Evolutionary conservation across 371 early-diverging fungal genomes (phyloP), one percentile per base, ranked within the genome.

Genomic region (Rhizopus stolonifer): DNA sequence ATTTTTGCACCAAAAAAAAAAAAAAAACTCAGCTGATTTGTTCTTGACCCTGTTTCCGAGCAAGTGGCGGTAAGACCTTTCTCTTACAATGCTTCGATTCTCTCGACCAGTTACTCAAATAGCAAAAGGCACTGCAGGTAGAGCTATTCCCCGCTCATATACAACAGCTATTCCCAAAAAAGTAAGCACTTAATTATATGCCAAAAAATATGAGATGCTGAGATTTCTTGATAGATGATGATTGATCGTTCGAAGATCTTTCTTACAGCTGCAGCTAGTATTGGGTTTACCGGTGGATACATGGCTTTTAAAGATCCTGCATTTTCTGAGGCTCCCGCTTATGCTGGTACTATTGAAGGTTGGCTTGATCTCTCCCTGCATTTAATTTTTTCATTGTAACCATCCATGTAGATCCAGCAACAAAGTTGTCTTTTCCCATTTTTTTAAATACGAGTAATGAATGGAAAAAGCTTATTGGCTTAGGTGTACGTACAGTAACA

Each of bases 401-500:
- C 33, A 43, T 10, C 7, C 18, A 34, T 13, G 18, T 55, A 71
- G 78, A 78, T 15, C 72, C 74, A 0, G 58, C 58, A 14, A 68
- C 74, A 4, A 57, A 68, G 17, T 23, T 70, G 0, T 31, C 49
- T 5, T 74, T 78, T 50, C 78, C 78, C 7, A 48, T 70, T 24
- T 56, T 61, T 45, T 47, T 78, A 32, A 52, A 68, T 5, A 64
- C 68, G 4, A 52, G 49, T 38, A 45, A 57, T 0, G 70, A 67
- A 51, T 69, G 70, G 65, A 72, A 68, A 39, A 68, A 72, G 3
- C 56, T 87, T 5, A 56, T 89, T 32, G 89, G 89, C 5, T 67
- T 85, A 6, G 89, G 89, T 34, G 79, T 80, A 3, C 80, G 89
- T 39, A 80, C 79, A 62, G 87, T 87, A 17, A 84, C 83, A 9